These are phyloP conservation scores for Pseudevernia furfuracea DNA, from an alignment of 495 filamentous ascomycete species.

Conservation along the genomic window DNA sequence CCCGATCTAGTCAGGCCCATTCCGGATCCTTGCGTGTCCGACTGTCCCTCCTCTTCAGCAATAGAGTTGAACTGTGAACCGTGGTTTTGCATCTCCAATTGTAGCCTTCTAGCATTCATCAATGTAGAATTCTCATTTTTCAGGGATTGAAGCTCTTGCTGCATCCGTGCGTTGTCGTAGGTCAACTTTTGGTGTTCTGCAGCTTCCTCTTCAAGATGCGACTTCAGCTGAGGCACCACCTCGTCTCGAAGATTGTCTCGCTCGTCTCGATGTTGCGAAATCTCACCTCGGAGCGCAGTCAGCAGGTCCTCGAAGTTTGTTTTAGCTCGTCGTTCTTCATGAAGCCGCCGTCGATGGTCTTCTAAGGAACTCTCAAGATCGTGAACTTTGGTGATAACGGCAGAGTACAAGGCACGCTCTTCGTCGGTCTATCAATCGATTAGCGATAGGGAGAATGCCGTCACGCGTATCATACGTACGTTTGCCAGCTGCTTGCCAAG, in stretches of 20 bases:
- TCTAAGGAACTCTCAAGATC: constrained; percentile 77
- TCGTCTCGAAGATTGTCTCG: constrained; percentile 87
- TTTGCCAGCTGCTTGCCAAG: constrained; percentile 68
- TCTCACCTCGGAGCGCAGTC: constrained; percentile 70
- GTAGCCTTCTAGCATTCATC: constrained; percentile 47
- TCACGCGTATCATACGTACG: constrained; percentile 28
- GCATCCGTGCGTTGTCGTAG: constrained; percentile 69
- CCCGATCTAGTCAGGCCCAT: constrained; percentile 53
- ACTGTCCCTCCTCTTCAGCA: constrained; percentile 48
- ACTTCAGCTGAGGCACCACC: constrained; percentile 63
- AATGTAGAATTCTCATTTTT: constrained; percentile 56
- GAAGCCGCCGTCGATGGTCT: constrained; percentile 68
- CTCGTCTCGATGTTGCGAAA: constrained; percentile 77
- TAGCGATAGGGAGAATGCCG: not conserved
- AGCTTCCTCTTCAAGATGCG: constrained; percentile 62
- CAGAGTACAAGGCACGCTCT: constrained; percentile 24
- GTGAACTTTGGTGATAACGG: constrained; percentile 46
- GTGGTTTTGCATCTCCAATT: constrained; percentile 44
- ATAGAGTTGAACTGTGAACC: constrained; percentile 53
- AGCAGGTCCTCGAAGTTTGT: constrained; percentile 91
- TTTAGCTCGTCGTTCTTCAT: constrained; percentile 80
- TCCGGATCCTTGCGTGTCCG: constrained; percentile 29
- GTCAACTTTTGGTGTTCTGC: constrained; percentile 57
- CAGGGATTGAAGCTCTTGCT: constrained; percentile 63
- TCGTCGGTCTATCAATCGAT: constrained; percentile 36